Evolutionary conservation across 352 stramenopile genomes (phyloP).

Genomic region (Phytophthora citricola): DNA sequence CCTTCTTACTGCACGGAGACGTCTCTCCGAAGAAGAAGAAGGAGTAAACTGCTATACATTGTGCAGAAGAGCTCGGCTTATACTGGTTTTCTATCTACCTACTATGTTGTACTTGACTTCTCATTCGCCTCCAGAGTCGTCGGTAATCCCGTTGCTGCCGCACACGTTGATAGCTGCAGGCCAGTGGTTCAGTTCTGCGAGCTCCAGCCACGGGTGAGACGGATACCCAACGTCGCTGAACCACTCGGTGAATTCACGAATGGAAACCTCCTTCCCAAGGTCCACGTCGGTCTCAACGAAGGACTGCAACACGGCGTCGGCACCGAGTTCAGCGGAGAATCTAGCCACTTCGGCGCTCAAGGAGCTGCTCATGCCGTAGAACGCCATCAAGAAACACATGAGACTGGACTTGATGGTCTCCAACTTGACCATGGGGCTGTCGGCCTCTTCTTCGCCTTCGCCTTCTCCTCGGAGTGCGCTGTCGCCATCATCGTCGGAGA

Average conservation of each 20-base stretch:
- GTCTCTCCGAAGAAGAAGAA: conserved; percentile 25
- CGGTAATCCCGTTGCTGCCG: conserved; percentile 47
- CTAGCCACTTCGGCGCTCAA: conserved; percentile 74
- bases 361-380: conserved; percentile 86
- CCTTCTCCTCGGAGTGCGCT: conserved; percentile 26
- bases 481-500: conserved; percentile 43
- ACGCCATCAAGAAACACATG: conserved; percentile 82
- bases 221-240: conserved; percentile 73
- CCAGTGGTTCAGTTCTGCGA: conserved; percentile 82
- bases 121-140: conserved; percentile 32
- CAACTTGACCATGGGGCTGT: conserved; percentile 42
- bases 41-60: conserved; percentile 25
- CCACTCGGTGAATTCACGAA: conserved; percentile 80
- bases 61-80: conserved; percentile 5
- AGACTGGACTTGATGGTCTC: conserved; percentile 71
- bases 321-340: conserved; percentile 72
- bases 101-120: conserved; percentile 3
- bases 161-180: conserved; percentile 76
- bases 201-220: conserved; percentile 80
- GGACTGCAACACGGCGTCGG: conserved; percentile 68
- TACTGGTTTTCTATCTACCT: conserved; percentile 22
- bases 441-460: conserved; percentile 25
- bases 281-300: conserved; percentile 52
- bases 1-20: conserved; percentile 73
- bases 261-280: conserved; percentile 49